These are phyloP conservation scores for Solanum hybrid DNA, from an alignment of 305 asterid species.

Conservation along the genomic window DNA sequence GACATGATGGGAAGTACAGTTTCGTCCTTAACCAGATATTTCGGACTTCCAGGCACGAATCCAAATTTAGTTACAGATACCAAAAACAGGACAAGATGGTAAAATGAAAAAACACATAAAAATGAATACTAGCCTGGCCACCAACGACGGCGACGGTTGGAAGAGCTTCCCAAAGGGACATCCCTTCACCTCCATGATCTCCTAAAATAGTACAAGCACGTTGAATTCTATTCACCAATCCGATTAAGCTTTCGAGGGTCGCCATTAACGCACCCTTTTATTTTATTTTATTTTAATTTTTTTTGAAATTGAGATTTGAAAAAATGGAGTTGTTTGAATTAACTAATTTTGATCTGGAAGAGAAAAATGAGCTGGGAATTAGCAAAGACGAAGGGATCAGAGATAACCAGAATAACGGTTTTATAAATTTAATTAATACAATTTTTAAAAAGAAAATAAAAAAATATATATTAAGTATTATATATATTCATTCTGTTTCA, in stretches of 20 bases:
- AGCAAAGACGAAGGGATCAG: background rate
- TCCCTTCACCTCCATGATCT: slow-evolving; percentile 97
- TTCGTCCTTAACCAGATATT: background rate
- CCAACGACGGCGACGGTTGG: slow-evolving; percentile 99
- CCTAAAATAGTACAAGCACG: slow-evolving; percentile 93
- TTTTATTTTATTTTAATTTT: background rate
- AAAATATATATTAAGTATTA: background rate
- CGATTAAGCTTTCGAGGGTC: slow-evolving; percentile 91
- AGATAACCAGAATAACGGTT: background rate
- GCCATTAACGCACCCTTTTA: slow-evolving; percentile 36
- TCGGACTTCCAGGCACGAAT: background rate
- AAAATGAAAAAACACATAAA: background rate
- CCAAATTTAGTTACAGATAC: background rate
- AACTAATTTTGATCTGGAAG: background rate
- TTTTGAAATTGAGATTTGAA: background rate
- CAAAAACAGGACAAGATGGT: background rate
- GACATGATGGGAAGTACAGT: background rate
- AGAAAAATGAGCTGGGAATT: background rate
- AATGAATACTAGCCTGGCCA: slow-evolving; percentile 56
- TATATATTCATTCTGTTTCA: background rate
- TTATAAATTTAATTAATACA: background rate
- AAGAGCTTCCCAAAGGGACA: slow-evolving; percentile 98
- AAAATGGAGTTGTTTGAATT: background rate
- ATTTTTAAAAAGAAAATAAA: background rate
- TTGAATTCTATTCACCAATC: slow-evolving; percentile 81